These are phyloP conservation scores for Fraxinus dipetala DNA, from an alignment of 305 asterid species.

Conservation along the genomic window DNA sequence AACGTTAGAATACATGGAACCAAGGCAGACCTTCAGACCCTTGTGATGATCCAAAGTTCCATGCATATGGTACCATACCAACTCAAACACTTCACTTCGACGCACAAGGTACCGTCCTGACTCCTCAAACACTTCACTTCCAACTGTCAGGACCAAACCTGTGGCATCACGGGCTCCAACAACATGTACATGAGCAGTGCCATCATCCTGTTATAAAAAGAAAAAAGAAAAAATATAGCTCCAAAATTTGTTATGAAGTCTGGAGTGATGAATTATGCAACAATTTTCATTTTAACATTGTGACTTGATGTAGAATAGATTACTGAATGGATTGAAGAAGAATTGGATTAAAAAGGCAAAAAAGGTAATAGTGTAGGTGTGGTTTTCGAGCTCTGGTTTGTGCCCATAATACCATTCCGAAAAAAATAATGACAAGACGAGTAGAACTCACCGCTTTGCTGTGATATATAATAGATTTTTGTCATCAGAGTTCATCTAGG, in stretches of 20 bases:
- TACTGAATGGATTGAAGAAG: too few relatives aligned
- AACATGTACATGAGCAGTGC: constrained; percentile 74
- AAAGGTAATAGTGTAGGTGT: too few relatives aligned
- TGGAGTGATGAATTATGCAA: constrained; percentile 1
- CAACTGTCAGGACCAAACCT: constrained; percentile 81
- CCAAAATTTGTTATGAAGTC: background rate
- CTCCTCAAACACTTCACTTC: constrained; percentile 94
- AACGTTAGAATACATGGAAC: constrained; percentile 7
- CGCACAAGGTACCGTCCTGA: constrained; percentile 87
- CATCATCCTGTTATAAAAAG: constrained; percentile 66
- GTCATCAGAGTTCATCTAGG: too few relatives aligned
- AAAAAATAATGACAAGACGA: too few relatives aligned
- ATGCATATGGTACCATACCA: background rate
- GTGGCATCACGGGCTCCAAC: constrained; percentile 96
- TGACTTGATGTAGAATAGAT: background rate
- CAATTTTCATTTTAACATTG: constrained; percentile 2
- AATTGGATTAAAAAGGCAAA: too few relatives aligned
- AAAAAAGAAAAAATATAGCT: constrained; percentile 16
- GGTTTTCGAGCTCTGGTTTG: too few relatives aligned
- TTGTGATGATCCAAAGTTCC: constrained; percentile 93
- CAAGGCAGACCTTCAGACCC: constrained; percentile 76
- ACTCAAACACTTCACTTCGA: too few relatives aligned
- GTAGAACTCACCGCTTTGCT: too few relatives aligned
- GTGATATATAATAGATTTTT: too few relatives aligned
- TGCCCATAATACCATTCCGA: too few relatives aligned